Evolutionary conservation across 2,329 filamentous ascomycete species (phyloP), one percentile per base, ranked within the genome.

Genomic region (Penicillium expansum): DNA sequence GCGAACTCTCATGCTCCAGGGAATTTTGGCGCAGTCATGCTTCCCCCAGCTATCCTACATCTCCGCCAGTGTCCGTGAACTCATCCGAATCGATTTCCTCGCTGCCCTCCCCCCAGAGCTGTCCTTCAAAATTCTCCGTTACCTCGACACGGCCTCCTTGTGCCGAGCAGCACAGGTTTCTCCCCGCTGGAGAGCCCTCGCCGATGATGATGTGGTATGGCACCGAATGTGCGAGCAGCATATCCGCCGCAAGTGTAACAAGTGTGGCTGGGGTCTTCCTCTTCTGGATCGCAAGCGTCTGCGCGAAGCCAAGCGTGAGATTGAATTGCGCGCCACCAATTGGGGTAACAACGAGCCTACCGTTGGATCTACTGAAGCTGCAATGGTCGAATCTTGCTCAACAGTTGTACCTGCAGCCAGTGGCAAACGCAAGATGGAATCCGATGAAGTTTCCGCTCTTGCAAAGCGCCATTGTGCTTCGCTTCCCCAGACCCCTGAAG

Each of bases 121-220:
- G 32, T 91, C 92, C 18, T 94, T 95, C 77, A 95, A 95, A 74
- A 93, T 99, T 37, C 82, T 99, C 3, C 92, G 89, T 67, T 94
- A 90, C 67, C 87, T 99, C 57, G 94, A 99, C 73, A 97, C 93
- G 0, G 89, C 90, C 2, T 97, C 93, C 0, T 82, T 99, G 0
- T 97, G 94, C 80, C 96, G 96, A 73, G 93, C 94, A 1, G 91
- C 94, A 0, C 92, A 97, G 74, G 94, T 99, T 54, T 97, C 91
- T 71, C 85, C 87, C 57, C 83, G 88, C 66, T 99, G 94, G 94
- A 84, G 91, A 60, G 85, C 85, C 56, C 79, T 99, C 39, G 93
- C 94, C n/a, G 94, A 97, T 67, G 93, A 97, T 70, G 93, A 99
- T 73, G 89, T 96, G 9, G 93, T 99, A 4, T 99, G 94, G 94